Base-by-base conservation (phyloP, 306 rosid genomes). In the Quercus parvula region DNA sequence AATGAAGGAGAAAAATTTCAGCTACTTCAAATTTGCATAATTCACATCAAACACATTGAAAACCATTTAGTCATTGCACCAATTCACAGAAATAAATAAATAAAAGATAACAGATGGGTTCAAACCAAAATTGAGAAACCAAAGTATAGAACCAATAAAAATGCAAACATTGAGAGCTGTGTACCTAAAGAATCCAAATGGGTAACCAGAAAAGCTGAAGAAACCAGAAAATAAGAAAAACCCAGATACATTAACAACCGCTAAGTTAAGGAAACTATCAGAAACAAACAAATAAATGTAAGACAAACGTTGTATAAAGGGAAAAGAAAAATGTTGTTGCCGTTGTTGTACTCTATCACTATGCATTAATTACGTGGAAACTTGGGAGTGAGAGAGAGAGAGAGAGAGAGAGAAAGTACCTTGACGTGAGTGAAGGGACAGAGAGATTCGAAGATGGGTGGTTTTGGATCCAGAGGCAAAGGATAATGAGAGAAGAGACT, bases 351-450 rank as follows among this genome's bases (percentile, higher is more conserved):
- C 46, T 41, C 3, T 41, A 41, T 41, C 24, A 35, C 7, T 31
- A 35, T 6, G 51, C 28, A 33, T 67, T 31, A 17, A 30, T 7
- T 19, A 44, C 35, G 22, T 6, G 33, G 22, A 44, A 19, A 35
- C 46, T 62, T 41, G 17, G 78, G n/a, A 5, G 67, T 35, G 5
- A 12, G 31, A 22, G 0, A 27, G 33, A 66, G 46, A 58, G 74
- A 11, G 54, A 46, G 31, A 27, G 49, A 66, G 57, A 58, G 74
- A 10, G 74, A 22, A 0, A 75, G 58, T 19, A 79, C 81, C 84
- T 81, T 83, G 73, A 73, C 84, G 79, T 80, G 76, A 7, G 72
- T 22, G 55, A 66, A 41, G 18, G 76, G 68, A 24, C 67, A 69
- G 57, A 49, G 33, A n/a, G 85, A 69, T 25, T 15, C 22, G 22